These are phyloP conservation scores for Glarea lozoyensis DNA, from an alignment of 495 filamentous ascomycete species.

Conservation along the genomic window DNA sequence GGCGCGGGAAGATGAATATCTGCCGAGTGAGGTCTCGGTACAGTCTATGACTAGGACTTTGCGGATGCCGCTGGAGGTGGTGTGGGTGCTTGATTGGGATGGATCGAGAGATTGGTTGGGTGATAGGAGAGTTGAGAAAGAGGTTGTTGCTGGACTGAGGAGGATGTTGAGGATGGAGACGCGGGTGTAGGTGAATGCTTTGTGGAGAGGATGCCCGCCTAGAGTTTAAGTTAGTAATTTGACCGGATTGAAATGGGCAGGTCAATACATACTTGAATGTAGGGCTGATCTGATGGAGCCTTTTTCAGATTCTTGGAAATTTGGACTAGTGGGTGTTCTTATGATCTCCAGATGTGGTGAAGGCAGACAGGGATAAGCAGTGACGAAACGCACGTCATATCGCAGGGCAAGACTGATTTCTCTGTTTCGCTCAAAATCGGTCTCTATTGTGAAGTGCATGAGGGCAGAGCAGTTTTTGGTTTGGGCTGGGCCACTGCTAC, in stretches of 20 bases:
- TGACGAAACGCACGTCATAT: conserved; percentile 56
- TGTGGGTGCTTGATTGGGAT: conserved; percentile 8
- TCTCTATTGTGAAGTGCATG: conserved; percentile 40
- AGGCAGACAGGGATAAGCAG: conserved; percentile 54
- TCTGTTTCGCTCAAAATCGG: conserved; percentile 28
- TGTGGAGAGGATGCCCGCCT: conserved; percentile 56
- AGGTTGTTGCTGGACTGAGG: conserved; percentile 10
- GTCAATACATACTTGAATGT: not conserved
- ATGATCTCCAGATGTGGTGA: conserved; percentile 42
- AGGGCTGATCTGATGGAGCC: not conserved
- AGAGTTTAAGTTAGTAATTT: conserved; percentile 17
- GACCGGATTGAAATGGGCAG: not conserved
- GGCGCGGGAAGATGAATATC: conserved; percentile 3
- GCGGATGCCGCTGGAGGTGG: conserved; percentile 12
- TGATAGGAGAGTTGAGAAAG: conserved; percentile 11
- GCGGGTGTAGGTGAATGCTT: conserved; percentile 44
- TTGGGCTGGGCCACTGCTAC: conserved; percentile 24
- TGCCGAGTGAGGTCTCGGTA: conserved; percentile 17
- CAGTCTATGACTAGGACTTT: conserved; percentile 45
- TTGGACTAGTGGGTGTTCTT: conserved; percentile 35
- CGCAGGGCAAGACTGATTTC: conserved; percentile 38
- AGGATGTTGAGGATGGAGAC: conserved; percentile 38
- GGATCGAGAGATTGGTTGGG: not conserved
- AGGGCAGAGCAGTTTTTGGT: conserved; percentile 41
- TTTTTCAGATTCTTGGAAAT: conserved; percentile 5